Percentiles rank a stretch among this genome's conserved stretches.
phyloP scores from a whole-genome alignment of 768 basidiomycete genomes.

The Boletus pseudo-olivaceus region DNA sequence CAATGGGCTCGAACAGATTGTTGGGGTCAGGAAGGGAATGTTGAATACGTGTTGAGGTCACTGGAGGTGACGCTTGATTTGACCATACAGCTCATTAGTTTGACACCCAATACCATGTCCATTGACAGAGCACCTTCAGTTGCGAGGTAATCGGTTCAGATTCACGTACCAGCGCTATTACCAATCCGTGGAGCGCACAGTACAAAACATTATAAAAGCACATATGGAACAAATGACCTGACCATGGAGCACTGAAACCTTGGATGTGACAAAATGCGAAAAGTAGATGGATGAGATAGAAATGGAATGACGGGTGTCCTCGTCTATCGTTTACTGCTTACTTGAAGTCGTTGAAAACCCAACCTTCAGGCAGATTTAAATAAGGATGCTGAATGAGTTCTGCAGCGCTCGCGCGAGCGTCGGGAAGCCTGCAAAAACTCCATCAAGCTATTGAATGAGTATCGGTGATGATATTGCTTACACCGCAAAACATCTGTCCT shows the following conservation, averaged over 20 bases:
- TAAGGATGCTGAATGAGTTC: constrained; percentile 81
- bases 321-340: constrained; percentile 13
- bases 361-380: constrained; percentile 65
- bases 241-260: constrained; percentile 14
- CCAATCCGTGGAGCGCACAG: constrained; percentile 18
- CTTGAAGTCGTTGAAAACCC: constrained; percentile 64
- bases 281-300: constrained; percentile 28
- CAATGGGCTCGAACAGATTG: no score
- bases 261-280: constrained; percentile 21
- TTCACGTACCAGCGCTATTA: constrained; percentile 36
- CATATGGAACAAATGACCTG: constrained; percentile 29
- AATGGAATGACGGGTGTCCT: constrained; percentile 16
- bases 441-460: constrained; percentile 1
- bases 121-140: neutral
- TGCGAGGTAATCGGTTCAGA: constrained; percentile 6
- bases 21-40: no score
- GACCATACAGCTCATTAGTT: neutral
- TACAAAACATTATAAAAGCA: constrained; percentile 34
- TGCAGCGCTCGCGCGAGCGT: constrained; percentile 73
- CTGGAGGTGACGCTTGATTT: neutral
- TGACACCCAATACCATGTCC: neutral
- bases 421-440: constrained; percentile 58
- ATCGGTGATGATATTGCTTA: constrained; percentile 35
- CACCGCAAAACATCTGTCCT: constrained; percentile 87
- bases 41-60: no score